Conservation (phyloP, 495 filamentous ascomycete species). For the Trichoderma asperelloides region DNA sequence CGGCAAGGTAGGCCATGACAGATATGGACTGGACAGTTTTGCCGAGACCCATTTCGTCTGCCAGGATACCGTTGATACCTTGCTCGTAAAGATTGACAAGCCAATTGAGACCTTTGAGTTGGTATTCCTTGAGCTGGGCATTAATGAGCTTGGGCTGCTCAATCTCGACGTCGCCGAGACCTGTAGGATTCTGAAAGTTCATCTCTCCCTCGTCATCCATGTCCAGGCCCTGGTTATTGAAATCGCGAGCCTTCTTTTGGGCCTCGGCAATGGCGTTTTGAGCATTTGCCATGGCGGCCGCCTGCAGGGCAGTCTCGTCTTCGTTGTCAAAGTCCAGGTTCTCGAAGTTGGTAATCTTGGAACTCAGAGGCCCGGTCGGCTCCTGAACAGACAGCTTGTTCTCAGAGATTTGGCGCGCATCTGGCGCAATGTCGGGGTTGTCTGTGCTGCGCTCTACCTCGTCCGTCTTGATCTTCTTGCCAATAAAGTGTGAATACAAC, state of each 20-base stretch:
- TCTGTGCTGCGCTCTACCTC: slow-evolving; percentile 86
- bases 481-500: slow-evolving; percentile 98
- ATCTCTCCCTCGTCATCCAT: slow-evolving; percentile 84
- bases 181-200: slow-evolving; percentile 98
- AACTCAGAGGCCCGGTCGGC: slow-evolving; percentile 44
- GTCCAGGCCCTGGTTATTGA: slow-evolving; percentile 59
- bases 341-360: slow-evolving; percentile 85
- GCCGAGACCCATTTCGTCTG: slow-evolving; percentile 98
- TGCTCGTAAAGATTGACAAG: slow-evolving; percentile 98
- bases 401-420: slow-evolving; percentile 34
- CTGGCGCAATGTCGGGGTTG: slow-evolving; percentile 55
- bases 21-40: slow-evolving; percentile 99
- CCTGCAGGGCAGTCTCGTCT: slow-evolving; percentile 71
- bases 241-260: slow-evolving; percentile 83
- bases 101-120: slow-evolving; percentile 98
- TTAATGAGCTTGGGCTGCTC: slow-evolving; percentile 90
- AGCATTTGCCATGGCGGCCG: slow-evolving; percentile 89
- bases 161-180: slow-evolving; percentile 86
- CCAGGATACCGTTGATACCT: slow-evolving; percentile 97
- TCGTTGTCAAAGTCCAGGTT: slow-evolving; percentile 93
- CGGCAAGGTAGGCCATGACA: slow-evolving; percentile 97
- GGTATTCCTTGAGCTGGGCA: slow-evolving; percentile 93
- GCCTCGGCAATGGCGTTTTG: slow-evolving; percentile 94
- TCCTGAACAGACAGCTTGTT: slow-evolving; percentile 47
- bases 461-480: slow-evolving; percentile 95